These are phyloP conservation scores for Eucalyptus sp. DNA, from an alignment of 345 rosid genomes.

Conservation along the genomic window DNA sequence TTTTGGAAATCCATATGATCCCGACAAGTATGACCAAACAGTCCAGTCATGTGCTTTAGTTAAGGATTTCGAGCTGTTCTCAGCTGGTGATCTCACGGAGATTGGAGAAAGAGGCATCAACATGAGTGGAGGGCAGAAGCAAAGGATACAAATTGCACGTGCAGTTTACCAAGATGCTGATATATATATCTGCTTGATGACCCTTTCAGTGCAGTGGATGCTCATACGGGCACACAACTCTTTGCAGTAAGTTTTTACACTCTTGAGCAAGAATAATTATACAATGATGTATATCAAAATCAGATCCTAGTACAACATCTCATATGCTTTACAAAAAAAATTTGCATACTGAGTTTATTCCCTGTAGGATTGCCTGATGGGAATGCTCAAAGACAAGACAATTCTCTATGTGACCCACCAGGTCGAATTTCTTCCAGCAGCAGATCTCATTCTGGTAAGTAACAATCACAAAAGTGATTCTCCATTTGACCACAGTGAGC, in stretches of 20 bases:
- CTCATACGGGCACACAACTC: slow-evolving; percentile 88
- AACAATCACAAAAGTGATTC: background rate
- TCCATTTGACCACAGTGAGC: background rate
- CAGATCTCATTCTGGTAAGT: slow-evolving; percentile 87
- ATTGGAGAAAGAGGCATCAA: slow-evolving; percentile 97
- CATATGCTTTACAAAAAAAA: background rate
- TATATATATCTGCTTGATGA: slow-evolving; percentile 86
- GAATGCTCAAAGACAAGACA: slow-evolving; percentile 67
- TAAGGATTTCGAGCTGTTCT: slow-evolving; percentile 78
- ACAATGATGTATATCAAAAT: background rate
- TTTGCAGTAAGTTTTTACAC: slow-evolving; percentile 32
- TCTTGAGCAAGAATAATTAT: background rate
- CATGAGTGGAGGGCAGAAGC: slow-evolving; percentile 98
- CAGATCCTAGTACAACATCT: background rate
- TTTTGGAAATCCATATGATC: slow-evolving; percentile 55
- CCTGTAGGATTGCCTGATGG: slow-evolving; percentile 82
- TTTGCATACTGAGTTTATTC: background rate
- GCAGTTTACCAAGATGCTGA: slow-evolving; percentile 94
- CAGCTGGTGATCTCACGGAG: slow-evolving; percentile 75
- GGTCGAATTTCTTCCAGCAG: slow-evolving; percentile 95
- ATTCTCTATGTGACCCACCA: slow-evolving; percentile 87
- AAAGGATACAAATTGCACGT: slow-evolving; percentile 89
- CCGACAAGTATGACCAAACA: slow-evolving; percentile 41
- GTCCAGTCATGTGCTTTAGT: slow-evolving; percentile 68
- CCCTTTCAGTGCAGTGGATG: slow-evolving; percentile 97